phyloP scores from a whole-genome alignment of 176 grass and related monocot species.

The Eleusine coracana region DNA sequence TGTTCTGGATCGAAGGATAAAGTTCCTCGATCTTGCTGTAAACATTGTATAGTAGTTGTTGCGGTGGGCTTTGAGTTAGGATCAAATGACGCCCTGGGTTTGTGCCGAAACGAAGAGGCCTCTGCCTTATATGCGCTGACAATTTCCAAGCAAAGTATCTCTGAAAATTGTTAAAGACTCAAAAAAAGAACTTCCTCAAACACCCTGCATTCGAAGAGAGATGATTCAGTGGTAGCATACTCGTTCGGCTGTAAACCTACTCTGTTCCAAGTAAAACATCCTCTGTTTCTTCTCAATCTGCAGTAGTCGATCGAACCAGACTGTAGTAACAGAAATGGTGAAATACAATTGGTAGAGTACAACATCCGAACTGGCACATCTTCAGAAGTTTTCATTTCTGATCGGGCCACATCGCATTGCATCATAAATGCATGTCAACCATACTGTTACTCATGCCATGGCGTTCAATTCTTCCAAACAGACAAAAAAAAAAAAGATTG shows the following conservation, averaged over 20 bases:
- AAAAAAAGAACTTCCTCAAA: neutral
- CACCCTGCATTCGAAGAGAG: neutral
- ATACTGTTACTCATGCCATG: neutral
- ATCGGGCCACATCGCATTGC: neutral
- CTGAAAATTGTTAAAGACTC: neutral
- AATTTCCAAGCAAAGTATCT: neutral
- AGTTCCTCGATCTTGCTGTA: neutral
- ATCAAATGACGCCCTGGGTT: neutral
- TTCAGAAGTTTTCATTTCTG: neutral
- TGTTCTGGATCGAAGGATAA: neutral
- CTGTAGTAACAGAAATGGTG: neutral
- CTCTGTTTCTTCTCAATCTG: neutral
- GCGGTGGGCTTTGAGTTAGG: too few relatives aligned
- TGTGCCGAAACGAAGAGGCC: neutral
- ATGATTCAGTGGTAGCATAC: neutral
- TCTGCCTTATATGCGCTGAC: neutral
- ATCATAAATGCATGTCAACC: neutral
- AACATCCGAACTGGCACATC: neutral
- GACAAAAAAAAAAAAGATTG: neutral
- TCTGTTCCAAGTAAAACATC: neutral
- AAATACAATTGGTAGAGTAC: neutral
- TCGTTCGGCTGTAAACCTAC: neutral
- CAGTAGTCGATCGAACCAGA: neutral
- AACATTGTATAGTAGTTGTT: too few relatives aligned
- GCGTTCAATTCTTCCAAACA: neutral